A percentile compares a stretch with the other conserved stretches of the same genome.
Conservation (phyloP, 805 yeast genomes). For the Cyberlindnera meyerae region DNA sequence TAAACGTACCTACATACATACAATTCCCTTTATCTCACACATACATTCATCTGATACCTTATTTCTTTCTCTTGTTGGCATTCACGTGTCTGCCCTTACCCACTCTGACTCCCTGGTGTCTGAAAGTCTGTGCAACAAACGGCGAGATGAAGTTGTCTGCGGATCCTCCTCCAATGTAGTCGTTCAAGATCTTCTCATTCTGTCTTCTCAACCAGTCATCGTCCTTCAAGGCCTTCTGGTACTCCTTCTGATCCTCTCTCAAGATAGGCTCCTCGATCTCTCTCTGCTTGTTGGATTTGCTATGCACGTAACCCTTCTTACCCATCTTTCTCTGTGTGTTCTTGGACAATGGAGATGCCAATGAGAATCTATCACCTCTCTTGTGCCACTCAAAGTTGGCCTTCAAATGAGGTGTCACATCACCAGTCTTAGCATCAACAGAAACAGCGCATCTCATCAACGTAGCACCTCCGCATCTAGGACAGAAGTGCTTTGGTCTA, state of each 20-base stretch:
- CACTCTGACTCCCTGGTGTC: conserved; percentile 67
- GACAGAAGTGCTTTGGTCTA: conserved; percentile 81
- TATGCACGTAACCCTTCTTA: conserved; percentile 74
- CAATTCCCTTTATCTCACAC: background rate
- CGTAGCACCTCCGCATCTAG: conserved; percentile 93
- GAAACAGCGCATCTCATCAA: conserved; percentile 87
- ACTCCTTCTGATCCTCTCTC: conserved; percentile 94
- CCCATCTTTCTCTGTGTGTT: conserved; percentile 68
- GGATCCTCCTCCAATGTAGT: conserved; percentile 93
- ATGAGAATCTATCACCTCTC: conserved; percentile 75
- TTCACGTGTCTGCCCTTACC: conserved; percentile 84
- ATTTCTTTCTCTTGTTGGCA: conserved; percentile 41
- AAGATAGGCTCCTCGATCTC: conserved; percentile 50
- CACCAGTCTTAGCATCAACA: conserved; percentile 72
- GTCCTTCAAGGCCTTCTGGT: conserved; percentile 78
- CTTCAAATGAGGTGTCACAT: conserved; percentile 82
- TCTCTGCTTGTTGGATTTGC: conserved; percentile 50
- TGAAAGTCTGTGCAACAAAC: conserved; percentile 62
- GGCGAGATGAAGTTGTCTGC: conserved; percentile 87
- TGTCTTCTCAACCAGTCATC: conserved; percentile 84
- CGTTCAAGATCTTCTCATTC: conserved; percentile 78
- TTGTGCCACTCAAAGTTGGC: conserved; percentile 90
- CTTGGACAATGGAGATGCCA: conserved; percentile 86
- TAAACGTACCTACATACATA: no score
- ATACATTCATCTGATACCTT: background rate